Percentiles rank a stretch among this genome's conserved stretches.
These are phyloP conservation scores for Violaceomyces palustris DNA, from an alignment of 1,284 basidiomycete genomes.

Conservation along the genomic window DNA sequence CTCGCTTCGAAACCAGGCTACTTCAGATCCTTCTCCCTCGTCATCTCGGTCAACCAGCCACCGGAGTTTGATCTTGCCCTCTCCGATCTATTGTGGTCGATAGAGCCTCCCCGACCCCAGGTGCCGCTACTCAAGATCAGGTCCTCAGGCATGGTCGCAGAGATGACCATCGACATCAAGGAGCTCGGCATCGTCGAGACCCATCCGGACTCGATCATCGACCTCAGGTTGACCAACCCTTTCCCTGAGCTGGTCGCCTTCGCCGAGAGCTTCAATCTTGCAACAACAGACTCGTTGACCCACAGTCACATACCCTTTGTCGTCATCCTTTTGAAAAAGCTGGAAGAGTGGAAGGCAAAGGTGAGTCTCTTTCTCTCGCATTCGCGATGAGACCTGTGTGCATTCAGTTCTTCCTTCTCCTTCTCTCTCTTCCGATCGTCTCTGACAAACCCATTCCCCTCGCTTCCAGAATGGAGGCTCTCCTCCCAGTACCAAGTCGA, in stretches of 20 bases:
- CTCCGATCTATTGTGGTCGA: conserved; percentile 33
- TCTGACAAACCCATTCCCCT: too few relatives aligned
- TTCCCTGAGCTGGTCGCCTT: conserved; percentile 62
- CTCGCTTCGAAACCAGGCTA: conserved; percentile 60
- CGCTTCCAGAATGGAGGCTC: too few relatives aligned
- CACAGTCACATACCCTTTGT: conserved; percentile 46
- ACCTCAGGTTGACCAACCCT: conserved; percentile 76
- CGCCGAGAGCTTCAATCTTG: conserved; percentile 25
- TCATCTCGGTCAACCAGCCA: conserved; percentile 66
- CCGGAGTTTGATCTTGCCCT: conserved; percentile 22
- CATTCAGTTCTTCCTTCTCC: too few relatives aligned
- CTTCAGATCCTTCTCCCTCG: conserved; percentile 65
- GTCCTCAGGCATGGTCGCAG: conserved; percentile 42
- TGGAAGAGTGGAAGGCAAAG: conserved; percentile 71
- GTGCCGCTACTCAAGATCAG: conserved; percentile 38
- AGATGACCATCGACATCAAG: conserved; percentile 36
- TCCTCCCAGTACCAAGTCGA: conserved; percentile 65
- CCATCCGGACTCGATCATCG: conserved; percentile 68
- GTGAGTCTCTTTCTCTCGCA: too few relatives aligned
- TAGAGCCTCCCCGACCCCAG: conserved; percentile 20
- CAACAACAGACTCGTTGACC: conserved; percentile 33
- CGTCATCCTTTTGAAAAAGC: conserved; percentile 61
- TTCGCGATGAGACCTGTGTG: too few relatives aligned
- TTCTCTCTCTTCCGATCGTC: too few relatives aligned
- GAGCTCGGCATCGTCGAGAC: conserved; percentile 68